phyloP scores from a whole-genome alignment of 164 flowering plant genomes.

The Vitis amurensis region DNA sequence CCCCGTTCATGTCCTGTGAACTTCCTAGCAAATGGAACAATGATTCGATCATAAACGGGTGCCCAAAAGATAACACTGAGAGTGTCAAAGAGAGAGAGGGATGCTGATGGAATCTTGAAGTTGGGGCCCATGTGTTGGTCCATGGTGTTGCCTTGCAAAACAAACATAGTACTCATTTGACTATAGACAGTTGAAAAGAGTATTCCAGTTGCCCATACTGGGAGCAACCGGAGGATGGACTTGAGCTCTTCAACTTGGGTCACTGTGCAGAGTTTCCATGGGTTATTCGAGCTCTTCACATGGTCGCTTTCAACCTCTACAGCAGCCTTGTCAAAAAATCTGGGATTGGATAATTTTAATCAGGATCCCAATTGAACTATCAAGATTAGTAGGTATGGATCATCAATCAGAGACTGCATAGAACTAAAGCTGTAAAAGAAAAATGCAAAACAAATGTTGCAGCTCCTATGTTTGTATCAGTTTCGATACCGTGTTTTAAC shows the following conservation, averaged over 20 bases:
- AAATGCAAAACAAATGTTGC: too few species aligned
- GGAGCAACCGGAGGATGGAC: slow-evolving; percentile 29
- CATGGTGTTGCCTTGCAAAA: slow-evolving; percentile 42
- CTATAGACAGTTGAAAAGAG: slow-evolving; percentile 30
- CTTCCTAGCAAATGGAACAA: slow-evolving; percentile 33
- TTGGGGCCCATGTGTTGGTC: slow-evolving; percentile 35
- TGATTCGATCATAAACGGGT: slow-evolving; percentile 34
- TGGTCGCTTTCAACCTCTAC: slow-evolving; percentile 22
- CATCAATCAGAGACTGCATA: neutral
- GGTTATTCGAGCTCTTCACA: slow-evolving; percentile 7
- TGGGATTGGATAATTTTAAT: slow-evolving; percentile 1
- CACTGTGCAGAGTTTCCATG: slow-evolving; percentile 39
- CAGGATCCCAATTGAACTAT: neutral
- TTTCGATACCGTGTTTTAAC: too few species aligned
- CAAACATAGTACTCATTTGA: slow-evolving; percentile 45
- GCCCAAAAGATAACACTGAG: slow-evolving; percentile 42
- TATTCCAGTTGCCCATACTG: slow-evolving; percentile 38
- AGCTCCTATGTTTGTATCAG: too few species aligned
- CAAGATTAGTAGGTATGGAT: neutral
- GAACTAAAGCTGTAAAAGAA: too few species aligned
- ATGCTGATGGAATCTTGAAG: slow-evolving; percentile 40
- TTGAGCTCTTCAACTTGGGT: slow-evolving; percentile 43
- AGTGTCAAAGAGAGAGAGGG: slow-evolving; percentile 39
- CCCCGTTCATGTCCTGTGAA: slow-evolving; percentile 35
- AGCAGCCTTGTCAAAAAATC: slow-evolving; percentile 45